Conservation (phyloP, 2,329 filamentous ascomycete genomes). For the Chaetomiaceae sp. region DNA sequence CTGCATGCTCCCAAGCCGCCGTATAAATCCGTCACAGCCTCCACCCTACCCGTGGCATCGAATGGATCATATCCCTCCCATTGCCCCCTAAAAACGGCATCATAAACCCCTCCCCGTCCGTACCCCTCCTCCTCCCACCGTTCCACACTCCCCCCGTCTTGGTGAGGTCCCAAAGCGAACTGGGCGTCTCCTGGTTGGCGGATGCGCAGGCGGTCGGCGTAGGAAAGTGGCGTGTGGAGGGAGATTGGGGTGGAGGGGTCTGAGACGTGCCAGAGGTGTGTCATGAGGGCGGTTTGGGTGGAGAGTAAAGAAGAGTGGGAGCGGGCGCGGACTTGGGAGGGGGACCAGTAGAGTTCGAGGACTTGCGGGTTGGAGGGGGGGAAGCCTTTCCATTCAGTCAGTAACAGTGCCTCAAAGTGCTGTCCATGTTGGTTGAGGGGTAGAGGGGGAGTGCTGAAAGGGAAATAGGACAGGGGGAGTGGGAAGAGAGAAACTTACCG, state of each 20-base stretch:
- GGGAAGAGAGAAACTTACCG: slow-evolving; percentile 32
- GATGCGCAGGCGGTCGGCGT: slow-evolving; percentile 69
- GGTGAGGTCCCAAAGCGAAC: slow-evolving; percentile 69
- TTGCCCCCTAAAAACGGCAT: slow-evolving; percentile 63
- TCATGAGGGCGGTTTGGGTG: slow-evolving; percentile 59
- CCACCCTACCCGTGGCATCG: slow-evolving; percentile 66
- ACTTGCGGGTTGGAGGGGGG: slow-evolving; percentile 64
- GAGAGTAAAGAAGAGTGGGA: slow-evolving; percentile 59
- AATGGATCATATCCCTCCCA: slow-evolving; percentile 86
- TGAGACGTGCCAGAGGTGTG: slow-evolving; percentile 54
- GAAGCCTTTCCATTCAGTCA: slow-evolving; percentile 46
- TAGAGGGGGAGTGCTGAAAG: neutral
- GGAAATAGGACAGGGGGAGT: neutral
- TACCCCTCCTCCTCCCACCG: slow-evolving; percentile 71
- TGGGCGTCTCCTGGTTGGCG: slow-evolving; percentile 64
- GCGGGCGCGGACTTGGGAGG: slow-evolving; percentile 63
- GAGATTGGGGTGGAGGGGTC: slow-evolving; percentile 35
- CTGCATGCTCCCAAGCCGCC: slow-evolving; percentile 75
- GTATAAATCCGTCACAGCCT: slow-evolving; percentile 70
- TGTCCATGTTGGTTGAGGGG: too few relatives aligned
- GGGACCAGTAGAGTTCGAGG: slow-evolving; percentile 73
- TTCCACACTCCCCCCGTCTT: slow-evolving; percentile 71
- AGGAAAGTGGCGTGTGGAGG: slow-evolving; percentile 52
- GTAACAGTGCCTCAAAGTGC: too few relatives aligned
- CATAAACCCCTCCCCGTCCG: slow-evolving; percentile 63